Evolutionary conservation across 2,329 filamentous ascomycete species (phyloP), one percentile per base, ranked within the genome.

Genomic region (Aaosphaeria pasadenensis): DNA sequence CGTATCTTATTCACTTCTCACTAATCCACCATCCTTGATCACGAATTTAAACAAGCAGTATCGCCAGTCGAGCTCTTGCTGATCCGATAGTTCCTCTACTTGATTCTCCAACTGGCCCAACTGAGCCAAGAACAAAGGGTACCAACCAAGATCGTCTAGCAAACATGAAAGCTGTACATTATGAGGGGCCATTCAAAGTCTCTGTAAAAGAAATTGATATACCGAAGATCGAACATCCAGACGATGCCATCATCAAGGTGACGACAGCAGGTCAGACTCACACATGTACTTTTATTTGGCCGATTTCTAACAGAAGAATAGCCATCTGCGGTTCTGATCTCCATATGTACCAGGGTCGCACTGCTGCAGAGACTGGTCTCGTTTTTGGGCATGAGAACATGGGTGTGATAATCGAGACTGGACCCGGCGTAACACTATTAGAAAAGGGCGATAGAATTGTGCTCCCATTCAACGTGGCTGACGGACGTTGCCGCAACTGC

Each of bases 321-420:
- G 79, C 78, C 3, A 82, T 82, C 42, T 82, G 79, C 57, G 79
- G 80, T 7, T 80, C 77, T 5, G 64, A 72, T 50, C 55, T 73
- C 49, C 67, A 83, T 63, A 84, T 84, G 81, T 87, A 87, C 50
- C 81, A 86, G 63, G 84, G 83, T 1, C 70, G 83, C 45, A 86
- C 82, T 0, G 82, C 82, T 5, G 83, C 83, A 4, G 74, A 85
- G 58, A 67, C 77, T 1, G 83, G 83, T 3, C 75, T 86, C 31
- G 82, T 83, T 1, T 86, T 86, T 55, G 75, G 77, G 4, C 82
- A 86, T 57, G 83, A 84, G 55, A 82, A 82, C 54, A 82, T 83
- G 80, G 83, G 80, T 1, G 75, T 81, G 24, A 71, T 83, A 0
- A 72, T 78, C 36, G 76, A 83, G 52, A 59, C 78, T 0, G 83